These are phyloP conservation scores for Cyclanthera cordifolia DNA, from an alignment of 306 rosid genomes.

Conservation along the genomic window DNA sequence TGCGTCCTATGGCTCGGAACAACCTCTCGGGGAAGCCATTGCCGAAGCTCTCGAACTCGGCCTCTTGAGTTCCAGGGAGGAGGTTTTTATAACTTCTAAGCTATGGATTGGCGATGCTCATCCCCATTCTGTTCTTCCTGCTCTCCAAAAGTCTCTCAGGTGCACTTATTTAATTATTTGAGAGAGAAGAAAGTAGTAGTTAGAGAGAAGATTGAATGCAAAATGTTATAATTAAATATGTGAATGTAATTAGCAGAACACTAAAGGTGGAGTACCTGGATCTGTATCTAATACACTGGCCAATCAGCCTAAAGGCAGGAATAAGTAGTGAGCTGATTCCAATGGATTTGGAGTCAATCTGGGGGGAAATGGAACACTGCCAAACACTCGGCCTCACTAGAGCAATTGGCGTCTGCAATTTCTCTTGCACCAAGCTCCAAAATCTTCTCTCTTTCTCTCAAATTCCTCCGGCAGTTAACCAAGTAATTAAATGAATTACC, in stretches of 20 bases:
- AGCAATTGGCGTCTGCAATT: slow-evolving; percentile 28
- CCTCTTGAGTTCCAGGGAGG: slow-evolving; percentile 11
- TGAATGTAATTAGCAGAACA: neutral
- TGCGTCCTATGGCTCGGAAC: slow-evolving; percentile 15
- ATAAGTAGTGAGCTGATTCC: slow-evolving; percentile 10
- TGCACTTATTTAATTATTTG: too few species aligned
- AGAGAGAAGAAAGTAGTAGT: too few species aligned
- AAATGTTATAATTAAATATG: too few species aligned
- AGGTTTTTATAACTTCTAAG: slow-evolving; percentile 21
- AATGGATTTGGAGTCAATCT: slow-evolving; percentile 19
- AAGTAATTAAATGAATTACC: slow-evolving; percentile 17
- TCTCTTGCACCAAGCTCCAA: slow-evolving; percentile 21
- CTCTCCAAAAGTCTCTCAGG: slow-evolving; percentile 16
- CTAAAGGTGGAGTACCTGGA: slow-evolving; percentile 22
- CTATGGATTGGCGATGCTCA: slow-evolving; percentile 19
- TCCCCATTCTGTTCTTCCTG: slow-evolving; percentile 15
- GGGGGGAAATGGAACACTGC: slow-evolving; percentile 26
- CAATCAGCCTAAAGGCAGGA: slow-evolving; percentile 19
- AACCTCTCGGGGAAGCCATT: slow-evolving; percentile 18
- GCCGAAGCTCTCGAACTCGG: slow-evolving; percentile 17
- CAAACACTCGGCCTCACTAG: slow-evolving; percentile 24
- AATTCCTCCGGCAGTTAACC: slow-evolving; percentile 29
- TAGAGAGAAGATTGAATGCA: too few species aligned
- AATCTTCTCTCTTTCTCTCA: slow-evolving; percentile 22
- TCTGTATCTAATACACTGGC: slow-evolving; percentile 24